A percentile compares a stretch with the other conserved stretches of the same genome.
These are phyloP conservation scores for Jamesozyma jinghongensis DNA, from an alignment of 805 yeast genomes.

Conservation along the genomic window DNA sequence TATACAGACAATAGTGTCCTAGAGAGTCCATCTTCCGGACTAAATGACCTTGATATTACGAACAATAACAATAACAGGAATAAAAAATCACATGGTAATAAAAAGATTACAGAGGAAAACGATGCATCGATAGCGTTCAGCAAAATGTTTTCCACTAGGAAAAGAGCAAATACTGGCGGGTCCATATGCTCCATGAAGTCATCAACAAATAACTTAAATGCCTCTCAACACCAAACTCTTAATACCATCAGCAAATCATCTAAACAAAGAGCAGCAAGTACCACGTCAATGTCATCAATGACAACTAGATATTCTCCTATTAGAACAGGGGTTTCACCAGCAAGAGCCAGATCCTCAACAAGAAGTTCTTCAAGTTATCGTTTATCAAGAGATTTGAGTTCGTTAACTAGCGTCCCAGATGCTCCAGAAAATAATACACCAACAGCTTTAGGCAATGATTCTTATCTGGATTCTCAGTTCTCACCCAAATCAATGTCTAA, in stretches of 20 bases:
- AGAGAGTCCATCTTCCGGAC: neutral
- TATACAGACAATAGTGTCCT: neutral
- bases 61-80: conserved; percentile 1
- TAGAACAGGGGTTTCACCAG: conserved; percentile 23
- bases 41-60: conserved; percentile 4
- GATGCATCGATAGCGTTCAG: conserved; percentile 32
- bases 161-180: conserved; percentile 25
- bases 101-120: conserved; percentile 17
- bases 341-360: conserved; percentile 24
- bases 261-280: conserved; percentile 17
- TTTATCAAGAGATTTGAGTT: conserved; percentile 21
- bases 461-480: conserved; percentile 21
- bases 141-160: conserved; percentile 26
- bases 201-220: conserved; percentile 1
- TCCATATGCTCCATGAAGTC: conserved; percentile 25
- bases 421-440: conserved; percentile 5
- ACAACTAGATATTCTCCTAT: conserved; percentile 24
- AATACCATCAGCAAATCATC: conserved; percentile 6
- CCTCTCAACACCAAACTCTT: neutral
- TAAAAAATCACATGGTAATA: neutral
- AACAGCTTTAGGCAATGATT: conserved; percentile 7
- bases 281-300: conserved; percentile 19
- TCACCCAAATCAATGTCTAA: neutral
- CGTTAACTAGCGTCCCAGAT: conserved; percentile 15
- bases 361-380: conserved; percentile 21